phyloP scores from a whole-genome alignment of 2,329 filamentous ascomycete species.

The Blastomyces emzantsi region DNA sequence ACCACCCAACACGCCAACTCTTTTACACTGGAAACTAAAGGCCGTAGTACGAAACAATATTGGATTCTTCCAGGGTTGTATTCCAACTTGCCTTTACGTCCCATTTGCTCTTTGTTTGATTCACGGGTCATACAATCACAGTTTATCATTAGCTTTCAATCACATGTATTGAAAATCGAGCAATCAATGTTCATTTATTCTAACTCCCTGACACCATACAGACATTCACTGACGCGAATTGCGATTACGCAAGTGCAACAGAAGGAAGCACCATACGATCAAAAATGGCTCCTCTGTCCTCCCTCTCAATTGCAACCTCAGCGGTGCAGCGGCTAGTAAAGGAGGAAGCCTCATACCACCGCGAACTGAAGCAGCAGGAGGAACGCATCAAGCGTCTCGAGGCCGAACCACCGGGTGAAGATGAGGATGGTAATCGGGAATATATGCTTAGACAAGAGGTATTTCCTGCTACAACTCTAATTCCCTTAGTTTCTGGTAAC shows the following conservation, averaged over 20 bases:
- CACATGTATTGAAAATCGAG: no score
- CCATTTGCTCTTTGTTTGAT: background rate
- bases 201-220: background rate
- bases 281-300: slow-evolving; percentile 64
- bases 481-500: background rate
- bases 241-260: slow-evolving; percentile 9
- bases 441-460: slow-evolving; percentile 85
- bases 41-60: background rate
- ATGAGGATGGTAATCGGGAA: slow-evolving; percentile 66
- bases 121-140: background rate
- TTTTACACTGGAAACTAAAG: background rate
- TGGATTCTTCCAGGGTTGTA: background rate
- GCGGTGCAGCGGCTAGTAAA: slow-evolving; percentile 78
- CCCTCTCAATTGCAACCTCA: slow-evolving; percentile 69
- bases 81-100: background rate
- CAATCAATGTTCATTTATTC: background rate
- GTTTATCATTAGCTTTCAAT: background rate
- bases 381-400: slow-evolving; percentile 60
- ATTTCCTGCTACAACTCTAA: slow-evolving; percentile 19
- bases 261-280: slow-evolving; percentile 11
- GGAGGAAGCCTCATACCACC: slow-evolving; percentile 84
- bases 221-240: background rate
- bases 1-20: no score
- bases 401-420: slow-evolving; percentile 45
- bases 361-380: slow-evolving; percentile 69